Conservation (phyloP, 805 yeast genomes). For the Candida michaelii region DNA sequence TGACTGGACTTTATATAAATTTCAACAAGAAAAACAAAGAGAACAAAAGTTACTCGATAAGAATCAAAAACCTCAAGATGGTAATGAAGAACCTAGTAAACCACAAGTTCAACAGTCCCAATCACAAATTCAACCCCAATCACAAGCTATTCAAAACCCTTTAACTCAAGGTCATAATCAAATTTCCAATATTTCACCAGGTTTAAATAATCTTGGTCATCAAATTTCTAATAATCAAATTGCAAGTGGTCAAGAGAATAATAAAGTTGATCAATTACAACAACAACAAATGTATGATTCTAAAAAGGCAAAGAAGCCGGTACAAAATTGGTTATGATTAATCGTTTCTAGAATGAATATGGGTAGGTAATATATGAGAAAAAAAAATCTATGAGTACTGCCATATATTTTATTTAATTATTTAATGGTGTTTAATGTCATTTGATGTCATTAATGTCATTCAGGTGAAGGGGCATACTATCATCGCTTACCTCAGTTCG, state of each 20-base stretch:
- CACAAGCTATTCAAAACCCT: constrained; percentile 18
- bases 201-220: constrained; percentile 5
- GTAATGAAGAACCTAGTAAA: constrained; percentile 19
- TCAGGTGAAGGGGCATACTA: too few species aligned
- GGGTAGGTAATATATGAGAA: constrained; percentile 7
- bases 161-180: constrained; percentile 12
- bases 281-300: constrained; percentile 14
- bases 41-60: constrained; percentile 38
- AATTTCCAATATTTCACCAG: constrained; percentile 13
- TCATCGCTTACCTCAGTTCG: too few species aligned
- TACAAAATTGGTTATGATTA: constrained; percentile 16
- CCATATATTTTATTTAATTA: too few species aligned
- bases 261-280: constrained; percentile 16
- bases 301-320: constrained; percentile 12
- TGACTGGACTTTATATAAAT: constrained; percentile 93
- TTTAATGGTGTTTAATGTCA: too few species aligned
- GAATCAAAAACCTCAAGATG: constrained; percentile 23
- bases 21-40: constrained; percentile 58
- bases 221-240: background rate
- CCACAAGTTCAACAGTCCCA: constrained; percentile 16
- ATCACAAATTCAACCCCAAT: constrained; percentile 18
- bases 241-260: constrained; percentile 4
- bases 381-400: background rate
- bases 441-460: too few species aligned
- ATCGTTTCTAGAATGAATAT: background rate